Percentiles rank a stretch among this genome's conserved stretches.
Evolutionary conservation across 1,284 basidiomycete species (phyloP).

Genomic region (Pisolithus thermaeus): DNA sequence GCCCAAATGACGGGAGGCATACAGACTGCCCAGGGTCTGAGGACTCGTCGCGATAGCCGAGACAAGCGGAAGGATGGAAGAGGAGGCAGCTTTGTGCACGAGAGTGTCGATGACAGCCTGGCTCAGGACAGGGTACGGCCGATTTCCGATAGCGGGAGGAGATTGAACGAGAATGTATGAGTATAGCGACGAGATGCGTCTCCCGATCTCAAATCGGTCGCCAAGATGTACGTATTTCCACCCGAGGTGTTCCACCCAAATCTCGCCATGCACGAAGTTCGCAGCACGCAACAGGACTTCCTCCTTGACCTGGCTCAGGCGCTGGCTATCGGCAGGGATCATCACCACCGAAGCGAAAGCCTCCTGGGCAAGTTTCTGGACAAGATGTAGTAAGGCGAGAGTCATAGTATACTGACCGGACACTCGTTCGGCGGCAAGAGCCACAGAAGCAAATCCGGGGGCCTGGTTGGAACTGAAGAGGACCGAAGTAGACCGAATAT

Average conservation of each 20-base stretch:
- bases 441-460: slow-evolving; percentile 53
- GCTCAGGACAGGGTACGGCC: slow-evolving; percentile 54
- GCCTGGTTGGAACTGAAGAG: slow-evolving; percentile 63
- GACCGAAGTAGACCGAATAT: slow-evolving; percentile 69
- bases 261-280: slow-evolving; percentile 73
- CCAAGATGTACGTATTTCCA: slow-evolving; percentile 79
- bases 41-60: slow-evolving; percentile 59
- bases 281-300: slow-evolving; percentile 75
- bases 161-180: slow-evolving; percentile 60
- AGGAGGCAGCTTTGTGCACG: slow-evolving; percentile 64
- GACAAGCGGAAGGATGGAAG: slow-evolving; percentile 72
- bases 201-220: slow-evolving; percentile 77
- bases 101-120: slow-evolving; percentile 61
- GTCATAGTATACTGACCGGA: slow-evolving; percentile 79
- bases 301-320: slow-evolving; percentile 68
- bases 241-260: slow-evolving; percentile 78
- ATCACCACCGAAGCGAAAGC: slow-evolving; percentile 52
- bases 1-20: slow-evolving; percentile 55
- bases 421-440: slow-evolving; percentile 65
- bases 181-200: slow-evolving; percentile 61
- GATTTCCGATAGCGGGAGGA: slow-evolving; percentile 44
- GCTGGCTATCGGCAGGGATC: slow-evolving; percentile 49
- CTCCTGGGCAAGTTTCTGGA: slow-evolving; percentile 72
- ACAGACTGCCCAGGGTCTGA: slow-evolving; percentile 53
- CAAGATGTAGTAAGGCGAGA: slow-evolving; percentile 68